phyloP scores from a whole-genome alignment of 129 eudicot genomes.

The Tagetes patula region DNA sequence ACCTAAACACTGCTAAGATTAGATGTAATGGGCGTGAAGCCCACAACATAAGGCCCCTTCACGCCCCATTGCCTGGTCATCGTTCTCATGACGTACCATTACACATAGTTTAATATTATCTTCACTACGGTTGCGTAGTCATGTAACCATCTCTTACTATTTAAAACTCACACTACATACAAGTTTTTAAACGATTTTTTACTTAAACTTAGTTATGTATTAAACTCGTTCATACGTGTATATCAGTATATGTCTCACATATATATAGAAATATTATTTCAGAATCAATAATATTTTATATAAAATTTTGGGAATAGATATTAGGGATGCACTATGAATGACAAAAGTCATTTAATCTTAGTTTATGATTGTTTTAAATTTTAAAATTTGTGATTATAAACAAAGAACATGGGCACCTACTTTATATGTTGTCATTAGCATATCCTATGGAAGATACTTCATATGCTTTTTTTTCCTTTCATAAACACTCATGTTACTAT shows the following conservation, averaged over 20 bases:
- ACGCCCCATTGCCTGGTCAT: no score
- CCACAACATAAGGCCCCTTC: no score
- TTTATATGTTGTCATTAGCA: conserved; percentile 36
- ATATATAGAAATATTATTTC: no score
- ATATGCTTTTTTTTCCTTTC: conserved; percentile 32
- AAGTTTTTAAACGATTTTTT: background rate
- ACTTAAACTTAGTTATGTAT: background rate
- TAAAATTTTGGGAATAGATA: background rate
- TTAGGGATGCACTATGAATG: conserved; percentile 3
- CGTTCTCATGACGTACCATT: no score
- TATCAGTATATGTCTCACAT: no score
- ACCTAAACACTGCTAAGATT: no score
- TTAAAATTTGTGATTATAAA: background rate
- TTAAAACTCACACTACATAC: background rate
- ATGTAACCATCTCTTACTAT: background rate
- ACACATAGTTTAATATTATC: no score
- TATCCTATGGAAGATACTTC: conserved; percentile 42
- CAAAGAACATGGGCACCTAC: conserved; percentile 34
- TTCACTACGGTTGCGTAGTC: no score
- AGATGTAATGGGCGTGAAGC: no score
- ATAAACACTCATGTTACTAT: conserved; percentile 17
- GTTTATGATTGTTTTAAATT: background rate
- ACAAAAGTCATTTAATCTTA: background rate
- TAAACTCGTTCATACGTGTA: background rate
- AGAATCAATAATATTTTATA: no score